Conservation (phyloP, 306 rosid genomes). For the Myrica gale region DNA sequence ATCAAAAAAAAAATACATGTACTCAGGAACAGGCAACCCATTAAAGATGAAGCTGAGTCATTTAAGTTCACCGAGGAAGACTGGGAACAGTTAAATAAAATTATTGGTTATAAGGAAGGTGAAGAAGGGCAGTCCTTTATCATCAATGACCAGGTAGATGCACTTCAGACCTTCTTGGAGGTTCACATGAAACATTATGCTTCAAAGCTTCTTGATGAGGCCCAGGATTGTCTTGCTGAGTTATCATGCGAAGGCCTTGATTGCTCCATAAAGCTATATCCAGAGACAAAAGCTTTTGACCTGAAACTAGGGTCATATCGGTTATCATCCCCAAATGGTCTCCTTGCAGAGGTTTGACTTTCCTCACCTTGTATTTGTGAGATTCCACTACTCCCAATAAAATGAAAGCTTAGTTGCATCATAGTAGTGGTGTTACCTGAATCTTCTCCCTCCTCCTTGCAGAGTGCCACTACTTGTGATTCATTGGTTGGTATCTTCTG, state of each 20-base stretch:
- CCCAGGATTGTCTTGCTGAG: constrained; percentile 69
- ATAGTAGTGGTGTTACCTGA: constrained; percentile 14
- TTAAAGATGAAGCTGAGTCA: constrained; percentile 64
- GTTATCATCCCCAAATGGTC: constrained; percentile 85
- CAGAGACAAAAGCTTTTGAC: constrained; percentile 83
- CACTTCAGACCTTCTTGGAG: constrained; percentile 70
- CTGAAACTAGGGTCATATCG: constrained; percentile 80
- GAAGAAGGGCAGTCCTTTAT: constrained; percentile 51
- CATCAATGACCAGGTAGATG: constrained; percentile 53
- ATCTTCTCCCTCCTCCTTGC: constrained; percentile 37
- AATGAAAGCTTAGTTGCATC: constrained; percentile 1
- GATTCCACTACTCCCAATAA: not conserved
- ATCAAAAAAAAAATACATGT: too few species aligned
- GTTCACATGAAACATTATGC: constrained; percentile 91
- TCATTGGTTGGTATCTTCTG: constrained; percentile 73
- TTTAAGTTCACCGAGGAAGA: constrained; percentile 81
- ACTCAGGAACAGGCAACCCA: constrained; percentile 64
- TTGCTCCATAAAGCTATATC: constrained; percentile 80
- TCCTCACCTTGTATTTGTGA: constrained; percentile 14
- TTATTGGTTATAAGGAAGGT: constrained; percentile 93
- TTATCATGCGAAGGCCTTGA: constrained; percentile 82
- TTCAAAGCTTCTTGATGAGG: constrained; percentile 80
- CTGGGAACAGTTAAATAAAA: constrained; percentile 75
- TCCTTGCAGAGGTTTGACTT: constrained; percentile 76
- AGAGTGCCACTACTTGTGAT: constrained; percentile 82